Evolutionary conservation across 164 flowering plant species (phyloP).

Genomic region (grape (Vitis vinifera)): ASM3070453v1 NC_081821.1:2438501-2439000

Average conservation of each 20-base stretch:
- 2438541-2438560: slow-evolving; percentile 39
- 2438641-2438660: neutral
- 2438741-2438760: neutral
- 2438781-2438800: neutral
- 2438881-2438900: no score
- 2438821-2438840: no score
- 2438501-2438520: slow-evolving; percentile 22
- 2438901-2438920: no score
- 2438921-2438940: no score
- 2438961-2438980: no score
- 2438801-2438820: neutral
- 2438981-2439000: no score
- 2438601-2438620: neutral
- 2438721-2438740: neutral
- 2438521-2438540: slow-evolving; percentile 29
- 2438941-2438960: no score
- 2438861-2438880: no score
- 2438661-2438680: neutral
- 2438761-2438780: neutral
- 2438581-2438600: slow-evolving; percentile 43
- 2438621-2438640: neutral
- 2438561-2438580: slow-evolving; percentile 42
- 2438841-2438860: no score
- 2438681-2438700: neutral
- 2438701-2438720: no score